Evolutionary conservation across 306 rosid species (phyloP), one percentile per base, ranked within the genome.

Genomic region (Hippophae rhamnoides): DNA sequence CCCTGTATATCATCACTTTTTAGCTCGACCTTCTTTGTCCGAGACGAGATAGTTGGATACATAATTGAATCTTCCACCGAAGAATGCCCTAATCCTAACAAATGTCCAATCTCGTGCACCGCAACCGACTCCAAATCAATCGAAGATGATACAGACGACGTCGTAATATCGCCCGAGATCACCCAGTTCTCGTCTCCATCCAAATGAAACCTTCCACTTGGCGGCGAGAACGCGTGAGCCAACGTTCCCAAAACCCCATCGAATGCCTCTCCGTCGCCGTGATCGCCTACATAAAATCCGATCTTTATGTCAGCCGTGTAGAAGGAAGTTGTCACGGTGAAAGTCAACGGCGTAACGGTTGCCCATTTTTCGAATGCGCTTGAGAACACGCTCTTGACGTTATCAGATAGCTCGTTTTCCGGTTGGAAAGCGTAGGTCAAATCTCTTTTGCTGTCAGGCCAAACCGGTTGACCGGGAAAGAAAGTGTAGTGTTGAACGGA

Each of bases 91-190:
- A 92, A 55, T 9, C 98, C 98, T 2, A 92, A 65, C 56, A 92
- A 11, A 52, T 92, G 98, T 0, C 98, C 98, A 0, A 92, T 87
- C 76, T 92, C 98, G 58, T 92, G 98, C 7, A 92, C 95, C 13
- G 95, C 96, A 14, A 87, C 96, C 0, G 95, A 87, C 43, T 92
- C 98, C 7, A 92, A 46, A 41, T 87, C 96, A 52, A 87, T 65
- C 26, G 98, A 89, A 4, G 83, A 60, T 18, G 73, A 7, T 7
- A 67, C 6, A 5, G 81, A 3, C 6, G 87, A 65, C 47, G 59
- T 10, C 47, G 75, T 67, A 11, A 83, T 61, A 60, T 90, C 98
- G 0, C 95, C 89, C 46, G 67, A 4, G 1, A 76, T 70, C 27
- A 90, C 89, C 98, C 98, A 90, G 27, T 67, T 77, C 74, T 90